These are phyloP conservation scores for Lactifluus pinguis DNA, from an alignment of 768 basidiomycete genomes.

Conservation along the genomic window DNA sequence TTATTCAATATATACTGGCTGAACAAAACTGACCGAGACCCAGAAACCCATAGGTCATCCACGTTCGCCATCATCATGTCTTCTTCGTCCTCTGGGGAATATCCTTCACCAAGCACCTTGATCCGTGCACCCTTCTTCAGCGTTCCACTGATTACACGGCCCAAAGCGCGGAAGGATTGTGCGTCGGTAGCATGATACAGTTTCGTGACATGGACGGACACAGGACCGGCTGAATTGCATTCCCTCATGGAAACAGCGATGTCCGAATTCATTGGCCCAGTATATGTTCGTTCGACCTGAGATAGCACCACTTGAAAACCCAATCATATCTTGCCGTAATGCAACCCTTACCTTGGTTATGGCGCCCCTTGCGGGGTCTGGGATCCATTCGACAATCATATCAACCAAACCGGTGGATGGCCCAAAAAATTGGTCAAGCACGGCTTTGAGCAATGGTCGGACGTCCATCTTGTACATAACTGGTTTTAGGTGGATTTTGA, in stretches of 20 bases:
- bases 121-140: conserved; percentile 72
- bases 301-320: conserved; percentile 2
- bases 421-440: conserved; percentile 95
- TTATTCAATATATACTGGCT: not conserved
- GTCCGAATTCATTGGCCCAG: conserved; percentile 78
- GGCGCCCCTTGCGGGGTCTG: conserved; percentile 61
- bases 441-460: conserved; percentile 84
- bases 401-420: conserved; percentile 84
- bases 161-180: conserved; percentile 93
- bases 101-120: conserved; percentile 97
- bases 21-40: conserved; percentile 58
- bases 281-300: conserved; percentile 78
- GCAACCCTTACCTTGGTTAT: conserved; percentile 42
- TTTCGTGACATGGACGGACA: conserved; percentile 90
- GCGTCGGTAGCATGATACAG: conserved; percentile 96
- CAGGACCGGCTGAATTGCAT: conserved; percentile 76
- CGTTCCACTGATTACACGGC: conserved; percentile 89
- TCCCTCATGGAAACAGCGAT: conserved; percentile 71
- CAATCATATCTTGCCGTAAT: not conserved
- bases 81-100: conserved; percentile 98
- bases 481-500: conserved; percentile 83
- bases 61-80: conserved; percentile 85
- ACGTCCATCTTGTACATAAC: conserved; percentile 99
- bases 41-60: conserved; percentile 84
- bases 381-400: conserved; percentile 84